Evolutionary conservation across 2,329 filamentous ascomycete species (phyloP).

Genomic region (Penicillium vulpinum): DNA sequence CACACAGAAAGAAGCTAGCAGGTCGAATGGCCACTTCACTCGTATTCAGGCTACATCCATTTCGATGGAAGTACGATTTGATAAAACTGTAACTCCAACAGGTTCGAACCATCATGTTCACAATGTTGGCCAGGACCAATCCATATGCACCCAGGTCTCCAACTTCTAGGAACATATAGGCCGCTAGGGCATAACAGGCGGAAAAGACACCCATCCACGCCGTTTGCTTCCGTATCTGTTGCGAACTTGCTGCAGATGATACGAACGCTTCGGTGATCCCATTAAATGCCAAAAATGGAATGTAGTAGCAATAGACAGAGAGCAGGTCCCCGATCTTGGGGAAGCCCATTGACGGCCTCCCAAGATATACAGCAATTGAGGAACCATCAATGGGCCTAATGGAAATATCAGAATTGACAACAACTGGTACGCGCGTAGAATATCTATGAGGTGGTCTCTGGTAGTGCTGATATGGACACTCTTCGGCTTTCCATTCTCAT

Average conservation of each 20-base stretch:
- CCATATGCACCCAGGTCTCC: constrained; percentile 72
- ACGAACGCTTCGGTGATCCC: constrained; percentile 92
- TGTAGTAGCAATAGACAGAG: constrained; percentile 83
- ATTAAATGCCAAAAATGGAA: constrained; percentile 88
- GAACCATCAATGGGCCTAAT: constrained; percentile 73
- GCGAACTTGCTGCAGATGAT: constrained; percentile 74
- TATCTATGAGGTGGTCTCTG: constrained; percentile 39
- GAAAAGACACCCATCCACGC: constrained; percentile 84
- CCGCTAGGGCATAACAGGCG: constrained; percentile 69
- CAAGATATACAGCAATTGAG: constrained; percentile 70
- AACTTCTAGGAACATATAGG: constrained; percentile 72
- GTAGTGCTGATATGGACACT: constrained; percentile 25
- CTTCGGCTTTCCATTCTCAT: constrained; percentile 18
- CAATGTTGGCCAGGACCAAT: constrained; percentile 79
- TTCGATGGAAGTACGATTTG: constrained; percentile 57
- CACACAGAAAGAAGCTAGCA: constrained; percentile 46
- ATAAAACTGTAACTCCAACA: constrained; percentile 78
- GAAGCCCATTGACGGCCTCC: constrained; percentile 75
- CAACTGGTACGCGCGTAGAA: constrained; percentile 73
- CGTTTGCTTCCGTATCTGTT: constrained; percentile 74
- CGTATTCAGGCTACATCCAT: constrained; percentile 47
- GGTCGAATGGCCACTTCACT: constrained; percentile 48
- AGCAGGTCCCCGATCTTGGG: constrained; percentile 72
- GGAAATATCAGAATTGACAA: constrained; percentile 68
- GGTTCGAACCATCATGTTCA: constrained; percentile 88